phyloP scores from a whole-genome alignment of 805 yeast genomes.

The Spathaspora arborariae region DNA sequence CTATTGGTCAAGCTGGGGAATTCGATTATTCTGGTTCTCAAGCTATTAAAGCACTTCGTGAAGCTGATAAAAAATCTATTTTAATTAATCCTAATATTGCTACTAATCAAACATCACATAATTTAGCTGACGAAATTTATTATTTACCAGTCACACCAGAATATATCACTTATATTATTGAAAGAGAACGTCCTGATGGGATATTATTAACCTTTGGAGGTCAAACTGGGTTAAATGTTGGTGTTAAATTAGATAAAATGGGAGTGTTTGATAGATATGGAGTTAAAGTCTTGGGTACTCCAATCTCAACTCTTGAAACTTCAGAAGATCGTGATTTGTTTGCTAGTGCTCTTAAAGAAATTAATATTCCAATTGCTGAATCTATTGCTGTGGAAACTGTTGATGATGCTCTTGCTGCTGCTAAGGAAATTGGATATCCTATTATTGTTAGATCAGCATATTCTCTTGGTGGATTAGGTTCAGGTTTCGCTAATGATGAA shows the following conservation, averaged over 20 bases:
- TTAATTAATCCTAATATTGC: conserved; percentile 95
- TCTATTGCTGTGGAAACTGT: conserved; percentile 93
- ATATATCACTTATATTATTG: conserved; percentile 90
- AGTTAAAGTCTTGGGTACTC: conserved; percentile 96
- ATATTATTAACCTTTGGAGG: conserved; percentile 97
- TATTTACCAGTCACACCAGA: conserved; percentile 96
- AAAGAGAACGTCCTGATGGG: conserved; percentile 95
- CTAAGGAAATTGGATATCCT: conserved; percentile 85
- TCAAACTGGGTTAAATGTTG: conserved; percentile 95
- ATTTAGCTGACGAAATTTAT: conserved; percentile 92
- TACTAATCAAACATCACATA: conserved; percentile 93
- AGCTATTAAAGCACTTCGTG: conserved; percentile 92
- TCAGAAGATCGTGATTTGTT: conserved; percentile 97
- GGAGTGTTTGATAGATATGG: conserved; percentile 88
- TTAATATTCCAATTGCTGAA: conserved; percentile 93
- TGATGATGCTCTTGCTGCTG: conserved; percentile 92
- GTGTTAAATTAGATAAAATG: conserved; percentile 91
- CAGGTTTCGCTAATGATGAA: conserved; percentile 88
- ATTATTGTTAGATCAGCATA: conserved; percentile 96
- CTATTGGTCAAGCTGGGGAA: conserved; percentile 98
- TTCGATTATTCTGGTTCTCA: conserved; percentile 97
- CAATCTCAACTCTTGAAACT: conserved; percentile 90
- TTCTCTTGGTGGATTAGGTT: conserved; percentile 96
- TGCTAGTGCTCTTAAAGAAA: conserved; percentile 92
- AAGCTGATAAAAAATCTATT: conserved; percentile 80